These are phyloP conservation scores for Rhizophagus prolifer DNA, from an alignment of 192 early-diverging fungal genomes.

Conservation along the genomic window DNA sequence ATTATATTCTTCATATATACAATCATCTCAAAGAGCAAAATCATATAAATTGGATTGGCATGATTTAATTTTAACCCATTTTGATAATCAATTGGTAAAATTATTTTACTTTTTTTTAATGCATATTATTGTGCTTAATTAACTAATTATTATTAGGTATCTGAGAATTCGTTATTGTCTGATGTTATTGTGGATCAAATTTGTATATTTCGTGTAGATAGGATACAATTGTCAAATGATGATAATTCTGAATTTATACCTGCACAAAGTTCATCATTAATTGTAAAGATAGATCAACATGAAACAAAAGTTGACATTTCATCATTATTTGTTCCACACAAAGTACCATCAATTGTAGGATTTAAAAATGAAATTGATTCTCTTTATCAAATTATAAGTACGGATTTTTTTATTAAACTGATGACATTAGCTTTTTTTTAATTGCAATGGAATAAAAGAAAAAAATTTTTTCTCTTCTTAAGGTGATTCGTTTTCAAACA, in stretches of 20 bases:
- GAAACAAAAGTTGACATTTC: background rate
- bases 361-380: background rate
- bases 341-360: background rate
- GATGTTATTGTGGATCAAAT: background rate
- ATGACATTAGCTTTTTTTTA: background rate
- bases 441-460: too few species aligned
- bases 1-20: background rate
- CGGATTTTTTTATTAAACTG: too few species aligned
- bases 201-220: background rate
- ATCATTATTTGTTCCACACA: background rate
- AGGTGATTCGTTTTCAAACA: conserved; percentile 21
- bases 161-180: background rate
- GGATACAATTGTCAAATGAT: background rate
- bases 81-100: background rate
- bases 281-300: background rate
- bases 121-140: background rate
- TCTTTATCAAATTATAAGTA: background rate
- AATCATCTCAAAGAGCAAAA: background rate
- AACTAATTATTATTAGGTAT: background rate
- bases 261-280: background rate
- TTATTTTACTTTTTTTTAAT: background rate
- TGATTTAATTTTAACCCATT: background rate
- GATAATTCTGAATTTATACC: background rate
- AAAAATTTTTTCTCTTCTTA: too few species aligned
- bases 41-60: background rate